Conservation (phyloP, 768 basidiomycete genomes). For the Filobasidium floriforme region DNA sequence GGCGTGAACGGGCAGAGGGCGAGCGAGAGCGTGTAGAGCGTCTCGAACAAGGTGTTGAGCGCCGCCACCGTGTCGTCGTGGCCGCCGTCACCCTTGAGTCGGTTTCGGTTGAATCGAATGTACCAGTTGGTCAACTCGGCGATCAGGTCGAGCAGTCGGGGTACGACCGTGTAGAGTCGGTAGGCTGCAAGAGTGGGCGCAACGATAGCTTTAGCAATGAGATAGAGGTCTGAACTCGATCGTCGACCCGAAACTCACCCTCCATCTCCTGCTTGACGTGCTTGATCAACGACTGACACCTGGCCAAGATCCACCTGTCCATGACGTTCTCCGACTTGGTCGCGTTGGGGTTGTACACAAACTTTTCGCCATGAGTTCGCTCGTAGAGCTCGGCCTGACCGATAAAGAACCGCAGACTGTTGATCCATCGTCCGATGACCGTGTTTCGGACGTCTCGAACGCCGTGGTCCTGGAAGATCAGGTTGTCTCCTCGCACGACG, state of each 20-base stretch:
- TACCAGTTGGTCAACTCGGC: conserved; percentile 99
- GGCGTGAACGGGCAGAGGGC: conserved; percentile 91
- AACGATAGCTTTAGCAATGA: too few relatives aligned
- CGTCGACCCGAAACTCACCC: conserved; percentile 45
- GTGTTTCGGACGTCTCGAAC: conserved; percentile 92
- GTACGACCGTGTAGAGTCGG: conserved; percentile 92
- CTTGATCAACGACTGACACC: conserved; percentile 93
- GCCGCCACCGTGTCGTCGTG: conserved; percentile 77
- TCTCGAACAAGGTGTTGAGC: conserved; percentile 91
- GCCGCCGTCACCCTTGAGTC: conserved; percentile 91
- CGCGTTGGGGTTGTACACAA: conserved; percentile 80
- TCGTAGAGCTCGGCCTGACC: conserved; percentile 83
- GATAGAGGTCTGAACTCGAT: neutral
- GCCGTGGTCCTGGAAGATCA: conserved; percentile 95
- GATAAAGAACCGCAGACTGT: conserved; percentile 97
- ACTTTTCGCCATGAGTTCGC: conserved; percentile 67
- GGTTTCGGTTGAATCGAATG: conserved; percentile 93
- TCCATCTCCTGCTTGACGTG: conserved; percentile 91
- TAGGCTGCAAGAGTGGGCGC: conserved; percentile 52
- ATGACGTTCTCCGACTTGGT: conserved; percentile 83
- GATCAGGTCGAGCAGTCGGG: conserved; percentile 80
- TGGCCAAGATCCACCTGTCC: conserved; percentile 96
- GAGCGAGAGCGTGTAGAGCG: conserved; percentile 76
- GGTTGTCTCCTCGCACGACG: conserved; percentile 92
- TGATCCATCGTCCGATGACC: conserved; percentile 96